A percentile compares a stretch with the other conserved stretches of the same genome.
Conservation (phyloP, 2,329 filamentous ascomycete species). For the Trichoderma simmonsii region DNA sequence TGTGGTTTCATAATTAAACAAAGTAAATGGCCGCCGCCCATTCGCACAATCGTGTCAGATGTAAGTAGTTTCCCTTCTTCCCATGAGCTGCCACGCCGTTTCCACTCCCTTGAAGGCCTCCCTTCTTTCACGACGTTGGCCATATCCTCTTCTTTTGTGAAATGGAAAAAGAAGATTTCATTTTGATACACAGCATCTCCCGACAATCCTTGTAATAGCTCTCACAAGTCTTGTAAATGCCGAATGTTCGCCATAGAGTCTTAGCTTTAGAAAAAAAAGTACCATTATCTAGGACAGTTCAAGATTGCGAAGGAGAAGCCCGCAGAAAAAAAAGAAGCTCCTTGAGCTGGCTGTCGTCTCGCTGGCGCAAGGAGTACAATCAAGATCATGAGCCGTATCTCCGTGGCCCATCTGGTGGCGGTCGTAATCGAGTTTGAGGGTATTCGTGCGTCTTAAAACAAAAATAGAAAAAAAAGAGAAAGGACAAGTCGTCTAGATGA, state of each 20-base stretch:
- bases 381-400: slow-evolving; percentile 39
- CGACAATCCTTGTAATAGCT: slow-evolving; percentile 30
- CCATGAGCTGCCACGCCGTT: slow-evolving; percentile 23
- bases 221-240: slow-evolving; percentile 26
- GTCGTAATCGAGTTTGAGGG: slow-evolving; percentile 43
- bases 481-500: slow-evolving; percentile 67
- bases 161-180: slow-evolving; percentile 23
- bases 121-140: slow-evolving; percentile 18
- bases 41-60: slow-evolving; percentile 30
- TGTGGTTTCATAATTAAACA: slow-evolving; percentile 49
- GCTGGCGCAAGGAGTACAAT: slow-evolving; percentile 33
- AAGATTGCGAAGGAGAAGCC: slow-evolving; percentile 14
- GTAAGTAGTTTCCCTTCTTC: slow-evolving; percentile 28
- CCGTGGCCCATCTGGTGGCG: slow-evolving; percentile 37
- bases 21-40: slow-evolving; percentile 46
- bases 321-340: slow-evolving; percentile 14
- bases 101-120: slow-evolving; percentile 13
- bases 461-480: slow-evolving; percentile 27
- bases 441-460: slow-evolving; percentile 38
- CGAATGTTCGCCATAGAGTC: slow-evolving; percentile 18
- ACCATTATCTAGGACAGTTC: slow-evolving; percentile 18
- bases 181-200: slow-evolving; percentile 34
- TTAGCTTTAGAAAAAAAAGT: slow-evolving; percentile 16
- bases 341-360: slow-evolving; percentile 23
- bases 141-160: slow-evolving; percentile 25